phyloP scores from a whole-genome alignment of 805 yeast genomes.

The Monosporozyma servazzii region DNA sequence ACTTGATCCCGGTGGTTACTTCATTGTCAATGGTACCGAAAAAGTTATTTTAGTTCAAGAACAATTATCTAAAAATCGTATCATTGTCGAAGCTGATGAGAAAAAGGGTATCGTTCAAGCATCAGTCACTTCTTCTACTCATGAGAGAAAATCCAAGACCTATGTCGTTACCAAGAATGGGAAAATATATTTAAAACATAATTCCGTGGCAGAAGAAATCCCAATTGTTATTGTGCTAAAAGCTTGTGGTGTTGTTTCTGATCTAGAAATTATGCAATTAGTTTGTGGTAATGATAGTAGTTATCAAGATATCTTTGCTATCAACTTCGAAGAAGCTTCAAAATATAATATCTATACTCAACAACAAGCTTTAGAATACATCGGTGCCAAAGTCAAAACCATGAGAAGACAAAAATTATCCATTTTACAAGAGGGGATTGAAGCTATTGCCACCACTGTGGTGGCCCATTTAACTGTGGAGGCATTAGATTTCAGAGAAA shows the following conservation, averaged over 20 bases:
- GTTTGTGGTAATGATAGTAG: conserved; percentile 85
- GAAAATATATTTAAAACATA: conserved; percentile 84
- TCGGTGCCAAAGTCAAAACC: conserved; percentile 88
- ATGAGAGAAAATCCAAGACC: conserved; percentile 95
- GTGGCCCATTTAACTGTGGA: conserved; percentile 89
- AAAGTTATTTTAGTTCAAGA: conserved; percentile 95
- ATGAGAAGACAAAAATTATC: conserved; percentile 82
- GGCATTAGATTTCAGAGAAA: conserved; percentile 81
- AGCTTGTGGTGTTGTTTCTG: conserved; percentile 91
- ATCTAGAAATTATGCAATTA: conserved; percentile 83
- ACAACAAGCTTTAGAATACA: conserved; percentile 83
- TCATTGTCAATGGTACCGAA: conserved; percentile 95
- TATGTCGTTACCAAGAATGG: conserved; percentile 89
- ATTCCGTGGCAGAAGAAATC: conserved; percentile 88
- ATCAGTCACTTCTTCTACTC: conserved; percentile 95
- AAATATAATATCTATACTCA: conserved; percentile 80
- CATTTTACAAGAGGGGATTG: conserved; percentile 86
- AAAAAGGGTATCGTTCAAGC: conserved; percentile 93
- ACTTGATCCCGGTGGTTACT: conserved; percentile 96
- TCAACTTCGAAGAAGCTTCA: conserved; percentile 90
- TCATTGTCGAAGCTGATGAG: conserved; percentile 95
- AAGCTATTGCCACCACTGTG: conserved; percentile 90
- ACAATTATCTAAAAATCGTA: conserved; percentile 92
- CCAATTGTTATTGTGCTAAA: conserved; percentile 89
- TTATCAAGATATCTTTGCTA: conserved; percentile 86